Evolutionary conservation across 1,284 basidiomycete genomes (phyloP).

Genomic region (Pascua sp.): DNA sequence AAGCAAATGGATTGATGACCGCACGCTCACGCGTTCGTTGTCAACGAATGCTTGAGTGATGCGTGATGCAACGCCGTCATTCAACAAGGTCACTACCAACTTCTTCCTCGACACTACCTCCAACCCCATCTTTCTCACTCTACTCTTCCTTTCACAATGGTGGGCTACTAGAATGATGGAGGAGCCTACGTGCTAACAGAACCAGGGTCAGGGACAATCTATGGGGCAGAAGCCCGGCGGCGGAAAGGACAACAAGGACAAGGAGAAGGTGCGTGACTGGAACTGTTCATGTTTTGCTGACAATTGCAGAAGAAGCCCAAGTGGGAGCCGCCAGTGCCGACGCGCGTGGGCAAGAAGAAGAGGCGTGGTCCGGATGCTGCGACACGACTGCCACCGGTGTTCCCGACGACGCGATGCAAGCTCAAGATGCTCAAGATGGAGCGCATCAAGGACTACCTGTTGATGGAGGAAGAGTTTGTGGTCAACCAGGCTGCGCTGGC

Average conservation of each 20-base stretch:
- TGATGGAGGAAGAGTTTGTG: constrained; percentile 97
- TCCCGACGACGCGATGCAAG: constrained; percentile 91
- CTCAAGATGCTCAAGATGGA: constrained; percentile 94
- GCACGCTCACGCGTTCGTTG: constrained; percentile 1
- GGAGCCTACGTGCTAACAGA: constrained; percentile 1
- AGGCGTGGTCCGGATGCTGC: constrained; percentile 87
- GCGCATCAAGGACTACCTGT: constrained; percentile 95
- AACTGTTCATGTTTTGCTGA: background rate
- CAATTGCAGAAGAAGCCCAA: constrained; percentile 61
- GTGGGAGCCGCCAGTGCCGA: constrained; percentile 98
- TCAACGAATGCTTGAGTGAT: background rate
- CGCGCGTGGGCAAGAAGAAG: constrained; percentile 92
- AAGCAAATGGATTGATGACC: background rate
- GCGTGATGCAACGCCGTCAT: background rate
- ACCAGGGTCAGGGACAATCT: constrained; percentile 74
- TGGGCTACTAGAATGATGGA: background rate
- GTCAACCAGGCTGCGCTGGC: constrained; percentile 89
- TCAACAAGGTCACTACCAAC: constrained; percentile 3
- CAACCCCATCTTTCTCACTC: background rate
- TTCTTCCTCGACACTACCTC: background rate
- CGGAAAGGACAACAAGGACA: constrained; percentile 56
- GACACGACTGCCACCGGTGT: constrained; percentile 88
- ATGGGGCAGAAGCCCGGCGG: constrained; percentile 53
- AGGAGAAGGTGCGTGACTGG: constrained; percentile 54
- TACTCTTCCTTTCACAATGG: constrained; percentile 8